Conservation (phyloP, 192 early-diverging fungal genomes). For the Mortierella antarctica region DNA sequence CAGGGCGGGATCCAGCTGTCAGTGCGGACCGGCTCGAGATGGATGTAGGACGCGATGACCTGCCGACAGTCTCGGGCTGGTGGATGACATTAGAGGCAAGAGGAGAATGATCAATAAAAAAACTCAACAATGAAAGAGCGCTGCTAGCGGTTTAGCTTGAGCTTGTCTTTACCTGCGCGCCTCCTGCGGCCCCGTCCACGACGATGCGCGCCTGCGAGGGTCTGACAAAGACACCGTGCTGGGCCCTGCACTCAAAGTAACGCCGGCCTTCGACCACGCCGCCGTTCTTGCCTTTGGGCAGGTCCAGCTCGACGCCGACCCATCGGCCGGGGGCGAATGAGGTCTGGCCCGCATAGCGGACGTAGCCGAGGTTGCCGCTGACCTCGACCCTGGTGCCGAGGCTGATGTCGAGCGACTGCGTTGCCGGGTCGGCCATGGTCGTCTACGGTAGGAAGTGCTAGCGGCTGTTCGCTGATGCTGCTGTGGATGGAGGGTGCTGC, state of each 20-base stretch:
- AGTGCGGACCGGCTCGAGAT: background rate
- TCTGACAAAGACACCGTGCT: constrained; percentile 85
- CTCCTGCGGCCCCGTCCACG: background rate
- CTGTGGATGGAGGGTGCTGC: background rate
- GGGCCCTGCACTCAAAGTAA: constrained; percentile 80
- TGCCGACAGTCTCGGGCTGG: constrained; percentile 13
- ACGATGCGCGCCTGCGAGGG: constrained; percentile 65
- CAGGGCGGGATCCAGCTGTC: constrained; percentile 6
- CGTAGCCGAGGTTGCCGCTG: constrained; percentile 48
- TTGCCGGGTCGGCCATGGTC: constrained; percentile 32
- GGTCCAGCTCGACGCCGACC: constrained; percentile 92
- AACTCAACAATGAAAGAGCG: too few relatives aligned
- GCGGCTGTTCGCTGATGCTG: background rate
- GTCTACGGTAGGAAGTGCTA: background rate
- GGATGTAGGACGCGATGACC: constrained; percentile 18
- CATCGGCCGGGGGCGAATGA: constrained; percentile 87
- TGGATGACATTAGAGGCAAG: background rate
- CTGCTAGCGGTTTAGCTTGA: too few relatives aligned
- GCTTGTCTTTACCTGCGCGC: constrained; percentile 13
- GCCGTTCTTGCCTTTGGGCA: constrained; percentile 78
- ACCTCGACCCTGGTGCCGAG: constrained; percentile 42
- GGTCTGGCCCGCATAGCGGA: constrained; percentile 87
- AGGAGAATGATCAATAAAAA: background rate
- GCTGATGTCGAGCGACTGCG: constrained; percentile 24
- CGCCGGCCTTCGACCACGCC: constrained; percentile 80